Percentiles rank a stretch among this genome's conserved stretches.
phyloP scores from a whole-genome alignment of 2,329 filamentous ascomycete genomes.

The Trichoderma atrobrunneum region DNA sequence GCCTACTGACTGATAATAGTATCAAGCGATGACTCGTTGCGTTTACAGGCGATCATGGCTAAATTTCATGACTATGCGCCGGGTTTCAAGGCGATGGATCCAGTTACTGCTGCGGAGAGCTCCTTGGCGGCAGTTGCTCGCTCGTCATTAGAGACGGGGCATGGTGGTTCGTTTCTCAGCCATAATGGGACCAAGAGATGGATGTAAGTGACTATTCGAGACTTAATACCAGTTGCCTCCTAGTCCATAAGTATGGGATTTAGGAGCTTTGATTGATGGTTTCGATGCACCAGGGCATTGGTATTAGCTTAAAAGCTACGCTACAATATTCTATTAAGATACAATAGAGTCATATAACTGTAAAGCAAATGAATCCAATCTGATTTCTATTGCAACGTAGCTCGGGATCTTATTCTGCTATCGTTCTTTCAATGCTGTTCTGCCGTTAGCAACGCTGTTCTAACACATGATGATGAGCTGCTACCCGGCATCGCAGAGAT shows the following conservation, averaged over 20 bases:
- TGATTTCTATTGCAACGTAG: no score
- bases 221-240: neutral
- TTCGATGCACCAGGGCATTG: neutral
- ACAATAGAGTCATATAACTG: neutral
- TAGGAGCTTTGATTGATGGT: rapidly evolving
- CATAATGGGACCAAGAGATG: neutral
- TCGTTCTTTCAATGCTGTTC: no score
- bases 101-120: neutral
- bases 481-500: neutral
- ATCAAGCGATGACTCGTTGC: neutral
- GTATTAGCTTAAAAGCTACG: rapidly evolving
- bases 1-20: neutral
- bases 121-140: neutral
- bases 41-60: neutral
- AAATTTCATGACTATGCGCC: neutral
- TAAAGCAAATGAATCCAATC: neutral
- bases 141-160: neutral
- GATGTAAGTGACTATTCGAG: neutral
- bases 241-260: neutral
- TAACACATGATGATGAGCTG: neutral
- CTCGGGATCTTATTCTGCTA: no score
- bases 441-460: no score
- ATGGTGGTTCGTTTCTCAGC: neutral
- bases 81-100: neutral
- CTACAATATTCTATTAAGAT: neutral